Conservation (phyloP, 306 rosid genomes). For the Aeschynomene evenia region DNA sequence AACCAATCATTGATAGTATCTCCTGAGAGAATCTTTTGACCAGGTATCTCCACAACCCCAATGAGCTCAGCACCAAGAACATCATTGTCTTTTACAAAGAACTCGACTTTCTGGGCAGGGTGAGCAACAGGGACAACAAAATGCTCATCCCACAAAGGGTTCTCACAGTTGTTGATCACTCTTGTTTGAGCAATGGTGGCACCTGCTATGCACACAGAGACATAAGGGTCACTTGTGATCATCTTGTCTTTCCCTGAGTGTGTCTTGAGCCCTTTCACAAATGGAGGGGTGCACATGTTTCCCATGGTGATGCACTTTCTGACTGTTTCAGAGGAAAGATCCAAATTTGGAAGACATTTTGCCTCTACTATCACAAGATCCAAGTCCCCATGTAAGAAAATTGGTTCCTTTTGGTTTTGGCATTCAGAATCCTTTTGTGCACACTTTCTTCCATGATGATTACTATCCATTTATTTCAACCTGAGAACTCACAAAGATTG, state of each 20-base stretch:
- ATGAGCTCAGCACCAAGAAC: conserved; percentile 74
- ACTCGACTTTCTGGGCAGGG: conserved; percentile 51
- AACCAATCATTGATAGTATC: conserved; percentile 56
- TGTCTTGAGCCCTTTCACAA: conserved; percentile 37
- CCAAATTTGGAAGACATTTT: conserved; percentile 74
- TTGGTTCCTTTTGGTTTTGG: conserved; percentile 18
- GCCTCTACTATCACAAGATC: conserved; percentile 69
- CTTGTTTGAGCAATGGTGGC: conserved; percentile 73
- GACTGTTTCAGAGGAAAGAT: conserved; percentile 51
- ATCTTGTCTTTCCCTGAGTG: conserved; percentile 40
- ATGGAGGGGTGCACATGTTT: conserved; percentile 45
- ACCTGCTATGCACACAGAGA: conserved; percentile 59
- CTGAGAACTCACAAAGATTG: conserved; percentile 18
- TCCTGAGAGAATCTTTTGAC: conserved; percentile 48
- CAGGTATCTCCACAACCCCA: conserved; percentile 59
- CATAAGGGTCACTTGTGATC: conserved; percentile 81
- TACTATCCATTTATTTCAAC: conserved; percentile 36
- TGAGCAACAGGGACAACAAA: conserved; percentile 71
- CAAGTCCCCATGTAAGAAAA: conserved; percentile 64
- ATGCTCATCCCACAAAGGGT: conserved; percentile 71
- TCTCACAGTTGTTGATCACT: conserved; percentile 55
- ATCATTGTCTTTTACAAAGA: conserved; percentile 66
- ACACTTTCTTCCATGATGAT: not conserved
- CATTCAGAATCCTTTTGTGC: conserved; percentile 1
- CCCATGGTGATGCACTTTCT: conserved; percentile 60